Percentiles rank a stretch among this genome's conserved stretches.
These are phyloP conservation scores for Penicillium parvum DNA, from an alignment of 495 filamentous ascomycete species.

Conservation along the genomic window DNA sequence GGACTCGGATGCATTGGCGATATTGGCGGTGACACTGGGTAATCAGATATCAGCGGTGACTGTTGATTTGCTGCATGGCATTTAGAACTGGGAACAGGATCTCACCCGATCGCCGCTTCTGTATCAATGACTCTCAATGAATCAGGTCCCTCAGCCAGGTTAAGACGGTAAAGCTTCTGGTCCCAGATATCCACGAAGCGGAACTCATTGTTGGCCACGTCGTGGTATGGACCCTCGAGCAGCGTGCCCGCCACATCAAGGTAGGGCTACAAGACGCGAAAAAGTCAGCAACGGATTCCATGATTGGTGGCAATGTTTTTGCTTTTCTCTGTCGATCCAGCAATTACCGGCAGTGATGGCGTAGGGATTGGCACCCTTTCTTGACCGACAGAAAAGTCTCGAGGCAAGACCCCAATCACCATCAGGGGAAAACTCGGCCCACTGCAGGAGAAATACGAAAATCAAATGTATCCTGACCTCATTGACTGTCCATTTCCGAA, in stretches of 20 bases:
- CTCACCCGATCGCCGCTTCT: conserved; percentile 57
- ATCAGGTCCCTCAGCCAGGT: conserved; percentile 58
- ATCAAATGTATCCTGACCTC: conserved; percentile 34
- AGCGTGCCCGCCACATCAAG: conserved; percentile 67
- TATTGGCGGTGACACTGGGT: conserved; percentile 71
- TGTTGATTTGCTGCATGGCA: not conserved
- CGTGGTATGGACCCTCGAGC: conserved; percentile 82
- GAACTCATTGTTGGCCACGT: conserved; percentile 61
- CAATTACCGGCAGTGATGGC: not conserved
- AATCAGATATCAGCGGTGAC: conserved; percentile 16
- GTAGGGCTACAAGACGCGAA: conserved; percentile 60
- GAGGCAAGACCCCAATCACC: conserved; percentile 4
- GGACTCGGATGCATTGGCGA: conserved; percentile 58
- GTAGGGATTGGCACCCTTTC: no score
- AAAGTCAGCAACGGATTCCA: conserved; percentile 7
- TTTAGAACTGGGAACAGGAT: not conserved
- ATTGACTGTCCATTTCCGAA: conserved; percentile 42
- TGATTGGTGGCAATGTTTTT: conserved; percentile 13
- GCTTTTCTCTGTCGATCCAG: not conserved
- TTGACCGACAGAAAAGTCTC: conserved; percentile 18
- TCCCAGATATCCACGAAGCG: conserved; percentile 90
- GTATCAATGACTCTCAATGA: conserved; percentile 65
- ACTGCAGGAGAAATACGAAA: conserved; percentile 3
- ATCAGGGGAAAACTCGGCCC: conserved; percentile 6
- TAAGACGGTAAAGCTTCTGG: conserved; percentile 67